Evolutionary conservation across 2,329 filamentous ascomycete genomes (phyloP).

Genomic region (Aspergillus fumigatus): DNA sequence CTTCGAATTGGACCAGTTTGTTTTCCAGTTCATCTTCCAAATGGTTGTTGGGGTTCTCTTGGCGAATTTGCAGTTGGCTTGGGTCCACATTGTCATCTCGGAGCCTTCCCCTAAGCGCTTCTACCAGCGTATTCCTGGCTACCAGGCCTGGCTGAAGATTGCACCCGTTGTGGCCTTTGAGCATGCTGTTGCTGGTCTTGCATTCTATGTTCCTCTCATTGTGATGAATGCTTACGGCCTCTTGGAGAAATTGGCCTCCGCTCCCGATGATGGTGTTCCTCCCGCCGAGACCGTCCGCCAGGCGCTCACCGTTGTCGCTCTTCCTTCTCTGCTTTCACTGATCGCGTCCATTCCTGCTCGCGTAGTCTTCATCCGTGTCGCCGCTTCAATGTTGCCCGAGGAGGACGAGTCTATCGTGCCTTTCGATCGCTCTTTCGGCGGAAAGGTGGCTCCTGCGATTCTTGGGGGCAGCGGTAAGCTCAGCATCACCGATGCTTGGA

Average conservation of each 20-base stretch:
- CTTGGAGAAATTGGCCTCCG: conserved; percentile 29
- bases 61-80: conserved; percentile 67
- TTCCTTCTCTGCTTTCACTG: conserved; percentile 48
- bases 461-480: conserved; percentile 69
- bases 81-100: conserved; percentile 84
- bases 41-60: conserved; percentile 58
- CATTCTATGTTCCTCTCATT: conserved; percentile 31
- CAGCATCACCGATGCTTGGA: conserved; percentile 72
- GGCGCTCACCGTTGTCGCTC: conserved; percentile 28
- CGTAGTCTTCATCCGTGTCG: conserved; percentile 74
- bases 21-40: conserved; percentile 48
- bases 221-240: conserved; percentile 48
- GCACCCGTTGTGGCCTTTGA: conserved; percentile 64
- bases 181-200: conserved; percentile 52
- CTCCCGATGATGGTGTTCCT: conserved; percentile 27
- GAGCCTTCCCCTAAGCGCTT: conserved; percentile 59
- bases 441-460: conserved; percentile 68
- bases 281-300: conserved; percentile 35
- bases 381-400: conserved; percentile 79
- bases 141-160: conserved; percentile 63
- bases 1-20: conserved; percentile 25
- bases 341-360: conserved; percentile 69
- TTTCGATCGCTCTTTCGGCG: conserved; percentile 82
- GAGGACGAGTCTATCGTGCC: conserved; percentile 79
- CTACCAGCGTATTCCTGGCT: conserved; percentile 65